phyloP scores from a whole-genome alignment of 345 rosid genomes.

The Citrus sinensis region DVS_A1.0 CM039163.1:47874001-47874500 shows the following conservation, averaged over 20 bases:
- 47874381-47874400: conserved; percentile 49
- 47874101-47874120: conserved; percentile 1
- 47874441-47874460: no score
- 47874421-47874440: no score
- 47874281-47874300: conserved; percentile 59
- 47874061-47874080: conserved; percentile 25
- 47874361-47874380: conserved; percentile 61
- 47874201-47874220: background rate
- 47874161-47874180: background rate
- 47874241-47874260: conserved; percentile 21
- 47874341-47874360: conserved; percentile 57
- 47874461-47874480: no score
- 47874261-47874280: conserved; percentile 65
- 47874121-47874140: background rate
- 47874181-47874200: background rate
- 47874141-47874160: background rate
- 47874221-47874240: background rate
- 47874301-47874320: conserved; percentile 62
- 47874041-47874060: background rate
- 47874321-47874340: conserved; percentile 51
- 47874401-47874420: no score
- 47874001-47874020: background rate
- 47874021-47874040: background rate
- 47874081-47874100: conserved; percentile 35
- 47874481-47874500: no score